Conservation (phyloP, 164 flowering plant genomes). For the Vitis rotundifolia region DNA sequence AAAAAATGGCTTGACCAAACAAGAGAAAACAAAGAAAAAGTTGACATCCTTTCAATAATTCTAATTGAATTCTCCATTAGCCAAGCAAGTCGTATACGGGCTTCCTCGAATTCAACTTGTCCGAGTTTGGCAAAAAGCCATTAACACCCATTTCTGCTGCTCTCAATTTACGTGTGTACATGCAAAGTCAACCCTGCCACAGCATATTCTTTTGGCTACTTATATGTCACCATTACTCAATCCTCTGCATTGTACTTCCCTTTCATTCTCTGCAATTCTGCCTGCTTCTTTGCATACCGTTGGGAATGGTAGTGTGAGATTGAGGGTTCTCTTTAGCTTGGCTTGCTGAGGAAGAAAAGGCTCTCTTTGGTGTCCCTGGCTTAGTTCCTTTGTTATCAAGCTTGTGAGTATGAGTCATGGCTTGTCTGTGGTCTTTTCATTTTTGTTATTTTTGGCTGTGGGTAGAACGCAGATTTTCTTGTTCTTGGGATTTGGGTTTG, state of each 20-base stretch:
- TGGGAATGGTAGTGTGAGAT: conserved; percentile 8
- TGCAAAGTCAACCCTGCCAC: conserved; percentile 29
- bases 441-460: background rate
- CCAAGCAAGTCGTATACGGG: conserved; percentile 22
- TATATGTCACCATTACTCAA: conserved; percentile 10
- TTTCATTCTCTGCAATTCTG: conserved; percentile 23
- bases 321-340: conserved; percentile 25
- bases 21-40: background rate
- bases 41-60: conserved; percentile 22
- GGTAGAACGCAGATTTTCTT: background rate
- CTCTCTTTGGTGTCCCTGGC: background rate
- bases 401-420: conserved; percentile 7
- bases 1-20: conserved; percentile 12
- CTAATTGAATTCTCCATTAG: conserved; percentile 16
- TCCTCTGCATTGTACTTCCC: conserved; percentile 2
- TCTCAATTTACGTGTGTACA: conserved; percentile 16
- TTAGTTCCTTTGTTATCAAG: conserved; percentile 23
- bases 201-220: background rate
- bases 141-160: conserved; percentile 11
- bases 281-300: conserved; percentile 9
- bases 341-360: conserved; percentile 41
- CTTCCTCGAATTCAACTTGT: conserved; percentile 19
- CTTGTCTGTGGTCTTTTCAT: conserved; percentile 8
- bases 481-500: conserved; percentile 15
- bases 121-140: conserved; percentile 49